Base-by-base conservation (phyloP, 2,329 filamentous ascomycete species). In the Trichoderma hamatum region DNA sequence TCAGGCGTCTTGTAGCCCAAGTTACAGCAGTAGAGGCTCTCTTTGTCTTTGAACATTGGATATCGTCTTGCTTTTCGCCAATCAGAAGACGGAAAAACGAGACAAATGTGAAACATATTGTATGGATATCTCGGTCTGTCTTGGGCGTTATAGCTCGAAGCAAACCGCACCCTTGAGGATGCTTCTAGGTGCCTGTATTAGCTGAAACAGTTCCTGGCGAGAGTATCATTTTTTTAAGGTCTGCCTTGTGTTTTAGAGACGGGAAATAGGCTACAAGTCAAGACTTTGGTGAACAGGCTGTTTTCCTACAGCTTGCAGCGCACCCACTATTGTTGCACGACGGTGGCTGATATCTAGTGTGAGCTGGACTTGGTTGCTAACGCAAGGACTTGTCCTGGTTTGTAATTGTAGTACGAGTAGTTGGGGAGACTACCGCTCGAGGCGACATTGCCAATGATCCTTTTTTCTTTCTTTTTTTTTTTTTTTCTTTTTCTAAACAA, bases 1-100 rank as follows among this genome's bases (percentile, higher is more conserved):
- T 66, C 62, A 66, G 51, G 52, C 46, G 62, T 26, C 51, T 58
- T 13, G 10, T 46, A 49, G 24, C 34, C 36, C n/a, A 43, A n/a
- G 36, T 28, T 9, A 6, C n/a, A 43, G 9, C 39, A n/a, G 59
- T 32, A 49, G 3, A 58, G 56, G 36, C 21, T 66, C 52, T 52
- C 5, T 59, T 67, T 46, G 43, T 10, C n/a, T 58, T 49, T 26
- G 39, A 51, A 36, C 36, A 36, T 28, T 19, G 13, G 16, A 43
- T 54, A 11, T 6, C 16, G n/a, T 51, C 55, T 28, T 39, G 21
- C 54, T 59, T 16, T 10, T 51, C 3, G 34, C 36, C 10, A 2
- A 16, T 10, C n/a, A 21, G 34, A 32, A n/a, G 13, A 28, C 21
- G 36, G 64, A 54, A 30, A 55, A 56, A 19, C 49, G 54, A 59